A percentile compares a stretch with the other conserved stretches of the same genome.
Evolutionary conservation across 306 rosid genomes (phyloP).

Genomic region (Vicia villosa): DNA sequence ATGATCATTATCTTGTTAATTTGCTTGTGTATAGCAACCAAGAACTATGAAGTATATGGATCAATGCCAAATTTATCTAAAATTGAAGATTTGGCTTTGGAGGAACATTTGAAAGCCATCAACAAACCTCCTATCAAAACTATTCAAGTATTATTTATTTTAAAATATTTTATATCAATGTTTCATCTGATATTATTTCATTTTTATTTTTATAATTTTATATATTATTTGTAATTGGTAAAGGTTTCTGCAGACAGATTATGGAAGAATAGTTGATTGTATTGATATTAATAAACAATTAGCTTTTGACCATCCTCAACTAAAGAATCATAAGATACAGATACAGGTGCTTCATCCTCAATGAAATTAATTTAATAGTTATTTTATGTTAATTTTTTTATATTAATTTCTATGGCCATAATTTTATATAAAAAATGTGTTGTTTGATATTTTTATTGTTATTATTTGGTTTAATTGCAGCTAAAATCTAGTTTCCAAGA

Average conservation of each 20-base stretch:
- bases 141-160: slow-evolving; percentile 8
- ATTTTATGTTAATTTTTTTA: not conserved
- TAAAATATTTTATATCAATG: too few species aligned
- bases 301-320: slow-evolving; percentile 34
- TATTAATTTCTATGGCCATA: not conserved
- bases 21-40: not conserved
- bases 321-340: slow-evolving; percentile 35
- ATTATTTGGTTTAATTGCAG: not conserved
- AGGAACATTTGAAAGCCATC: slow-evolving; percentile 21
- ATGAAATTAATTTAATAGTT: not conserved
- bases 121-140: slow-evolving; percentile 32
- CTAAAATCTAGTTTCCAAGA: not conserved
- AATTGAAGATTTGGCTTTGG: slow-evolving; percentile 33
- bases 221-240: not conserved
- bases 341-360: slow-evolving; percentile 18
- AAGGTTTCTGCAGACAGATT: slow-evolving; percentile 16
- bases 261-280: slow-evolving; percentile 33
- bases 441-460: not conserved
- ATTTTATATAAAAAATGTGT: not conserved
- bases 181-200: not conserved
- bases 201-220: not conserved
- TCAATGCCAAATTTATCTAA: slow-evolving; percentile 7
- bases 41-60: slow-evolving; percentile 8
- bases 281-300: slow-evolving; percentile 32
- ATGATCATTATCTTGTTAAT: slow-evolving; percentile 5